Evolutionary conservation across 805 yeast species (phyloP).

Genomic region (Vanderwaltozyma polyspora): DNA sequence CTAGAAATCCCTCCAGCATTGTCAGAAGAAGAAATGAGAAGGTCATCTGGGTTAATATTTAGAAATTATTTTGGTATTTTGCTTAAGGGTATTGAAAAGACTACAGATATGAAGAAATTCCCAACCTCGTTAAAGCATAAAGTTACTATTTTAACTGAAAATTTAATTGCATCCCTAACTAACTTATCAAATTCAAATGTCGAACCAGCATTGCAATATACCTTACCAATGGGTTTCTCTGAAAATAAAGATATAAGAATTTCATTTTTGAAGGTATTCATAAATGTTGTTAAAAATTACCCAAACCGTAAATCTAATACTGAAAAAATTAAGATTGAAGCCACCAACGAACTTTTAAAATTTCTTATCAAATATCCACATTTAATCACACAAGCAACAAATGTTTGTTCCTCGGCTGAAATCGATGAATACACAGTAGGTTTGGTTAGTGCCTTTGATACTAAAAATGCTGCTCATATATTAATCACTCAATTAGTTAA

Average conservation of each 20-base stretch:
- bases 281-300: slow-evolving; percentile 42
- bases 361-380: slow-evolving; percentile 30
- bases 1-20: slow-evolving; percentile 49
- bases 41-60: slow-evolving; percentile 50
- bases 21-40: slow-evolving; percentile 40
- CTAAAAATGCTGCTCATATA: slow-evolving; percentile 32
- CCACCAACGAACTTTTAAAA: slow-evolving; percentile 24
- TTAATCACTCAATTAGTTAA: slow-evolving; percentile 45
- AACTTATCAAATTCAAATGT: slow-evolving; percentile 62
- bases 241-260: slow-evolving; percentile 52
- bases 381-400: slow-evolving; percentile 42
- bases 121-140: slow-evolving; percentile 40
- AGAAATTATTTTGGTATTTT: slow-evolving; percentile 60
- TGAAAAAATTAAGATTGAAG: slow-evolving; percentile 17
- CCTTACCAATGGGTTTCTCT: slow-evolving; percentile 71
- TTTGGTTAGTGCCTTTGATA: slow-evolving; percentile 42
- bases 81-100: slow-evolving; percentile 32
- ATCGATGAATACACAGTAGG: slow-evolving; percentile 63
- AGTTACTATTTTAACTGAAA: slow-evolving; percentile 44
- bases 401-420: slow-evolving; percentile 54
- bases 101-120: slow-evolving; percentile 26
- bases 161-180: slow-evolving; percentile 53
- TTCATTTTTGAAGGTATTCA: slow-evolving; percentile 68
- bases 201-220: slow-evolving; percentile 64
- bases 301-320: slow-evolving; percentile 18